Base-by-base conservation (phyloP, 176 grass and related monocot genomes). In the Bromus sterilis region DNA sequence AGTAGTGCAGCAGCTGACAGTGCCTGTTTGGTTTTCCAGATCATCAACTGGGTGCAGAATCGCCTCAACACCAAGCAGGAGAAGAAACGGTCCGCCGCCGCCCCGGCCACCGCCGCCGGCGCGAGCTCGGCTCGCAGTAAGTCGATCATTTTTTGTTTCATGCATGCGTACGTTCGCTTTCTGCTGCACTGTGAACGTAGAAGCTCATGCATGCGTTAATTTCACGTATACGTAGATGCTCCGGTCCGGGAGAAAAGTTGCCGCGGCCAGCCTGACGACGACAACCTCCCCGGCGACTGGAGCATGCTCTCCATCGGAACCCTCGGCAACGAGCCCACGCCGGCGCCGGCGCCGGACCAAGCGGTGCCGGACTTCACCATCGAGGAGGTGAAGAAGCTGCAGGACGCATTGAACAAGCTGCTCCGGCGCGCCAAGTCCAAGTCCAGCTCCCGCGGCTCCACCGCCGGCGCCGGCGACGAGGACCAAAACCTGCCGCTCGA, bases 21-120 rank as follows among this genome's bases (percentile, higher is more conserved):
- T 55, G 51, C 4, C 72, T 2, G 18, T 76, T 42, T 29, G 24
- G 11, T 11, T 25, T 5, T 46, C 4, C 61, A 95, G 96, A 90
- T 98, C 84, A 83, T 98, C 20, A 91, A 83, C 78, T 98, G 96
- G 96, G 49, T 98, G 74, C 96, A 98, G 9, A 91, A 90, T 43
- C 94, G 92, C 34, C 46, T 98, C 39, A 82, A 70, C 14, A 77
- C 56, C 61, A 84, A 84, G 25, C 86, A 89, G 71, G 93, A 99
- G n/a, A 96, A 89, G 89, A 87, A 83, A 75, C 84, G 80, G 40
- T 26, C 83, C 12, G 84, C 84, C 56, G 37, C 49, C 11, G 70
- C 56, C 12, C 82, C 84, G 46, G 37, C 49, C 11, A 65, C 56
- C 7, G 21, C 35, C 11, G n/a, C 36, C n/a, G 25, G 1, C 29